phyloP scores from a whole-genome alignment of 116 monocot genomes.

The Trichopus zeylanicus region DNA sequence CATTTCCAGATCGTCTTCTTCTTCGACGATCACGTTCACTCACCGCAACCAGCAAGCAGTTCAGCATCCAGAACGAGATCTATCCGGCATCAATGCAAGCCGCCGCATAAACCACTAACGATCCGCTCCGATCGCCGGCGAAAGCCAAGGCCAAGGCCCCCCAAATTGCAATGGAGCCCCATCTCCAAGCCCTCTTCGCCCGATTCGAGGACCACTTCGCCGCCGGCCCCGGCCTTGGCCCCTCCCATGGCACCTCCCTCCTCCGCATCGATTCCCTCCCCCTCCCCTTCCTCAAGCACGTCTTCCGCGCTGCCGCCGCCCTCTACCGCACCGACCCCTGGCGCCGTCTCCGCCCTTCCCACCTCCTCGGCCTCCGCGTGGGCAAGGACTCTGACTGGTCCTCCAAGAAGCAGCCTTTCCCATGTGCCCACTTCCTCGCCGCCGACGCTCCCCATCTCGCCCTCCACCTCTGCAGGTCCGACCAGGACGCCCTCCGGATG shows the following conservation, averaged over 20 bases:
- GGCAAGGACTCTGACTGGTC: conserved; percentile 54
- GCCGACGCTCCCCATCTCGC: conserved; percentile 54
- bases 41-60: too few species aligned
- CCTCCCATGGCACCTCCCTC: conserved; percentile 36
- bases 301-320: conserved; percentile 44
- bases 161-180: conserved; percentile 29
- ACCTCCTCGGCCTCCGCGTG: conserved; percentile 39
- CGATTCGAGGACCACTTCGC: conserved; percentile 50
- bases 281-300: conserved; percentile 29
- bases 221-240: conserved; percentile 41
- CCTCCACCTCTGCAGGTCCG: conserved; percentile 42
- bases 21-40: too few species aligned
- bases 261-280: conserved; percentile 23
- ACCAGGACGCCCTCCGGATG: conserved; percentile 31
- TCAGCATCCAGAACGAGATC: too few species aligned
- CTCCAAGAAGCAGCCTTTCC: conserved; percentile 32
- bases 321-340: conserved; percentile 59
- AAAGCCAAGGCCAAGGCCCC: background rate
- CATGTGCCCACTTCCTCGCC: conserved; percentile 50
- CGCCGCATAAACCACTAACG: too few species aligned
- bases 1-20: too few species aligned
- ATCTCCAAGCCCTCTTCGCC: conserved; percentile 35
- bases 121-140: too few species aligned
- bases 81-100: too few species aligned
- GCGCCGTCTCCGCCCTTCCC: conserved; percentile 36